Conservation (phyloP, 768 basidiomycete species). For the Phylloporus sp. region DNA sequence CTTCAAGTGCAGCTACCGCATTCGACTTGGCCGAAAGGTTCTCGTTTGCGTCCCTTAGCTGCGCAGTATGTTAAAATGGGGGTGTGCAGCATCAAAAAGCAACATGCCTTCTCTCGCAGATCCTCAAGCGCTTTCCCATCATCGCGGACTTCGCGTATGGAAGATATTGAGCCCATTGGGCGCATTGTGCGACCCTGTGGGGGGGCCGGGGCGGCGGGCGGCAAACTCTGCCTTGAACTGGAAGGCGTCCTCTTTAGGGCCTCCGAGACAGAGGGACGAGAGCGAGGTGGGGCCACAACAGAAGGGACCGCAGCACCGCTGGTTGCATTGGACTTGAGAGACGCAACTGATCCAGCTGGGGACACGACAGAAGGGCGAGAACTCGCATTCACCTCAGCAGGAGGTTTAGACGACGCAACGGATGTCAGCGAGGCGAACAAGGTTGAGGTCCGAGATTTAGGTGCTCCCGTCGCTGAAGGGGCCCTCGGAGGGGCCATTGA, state of each 20-base stretch:
- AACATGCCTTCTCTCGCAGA: constrained; percentile 54
- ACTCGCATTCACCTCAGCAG: constrained; percentile 22
- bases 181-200: constrained; percentile 41
- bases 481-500: constrained; percentile 35
- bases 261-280: constrained; percentile 68
- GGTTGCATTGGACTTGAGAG: constrained; percentile 41
- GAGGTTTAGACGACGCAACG: constrained; percentile 19
- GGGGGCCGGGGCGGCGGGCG: constrained; percentile 21
- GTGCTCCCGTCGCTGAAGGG: constrained; percentile 36
- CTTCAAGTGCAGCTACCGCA: constrained; percentile 50
- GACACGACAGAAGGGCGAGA: constrained; percentile 53
- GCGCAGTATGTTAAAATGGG: background rate
- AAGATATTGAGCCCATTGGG: constrained; percentile 61
- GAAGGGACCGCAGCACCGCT: constrained; percentile 8
- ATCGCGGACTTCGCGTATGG: constrained; percentile 66
- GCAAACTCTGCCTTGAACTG: constrained; percentile 41
- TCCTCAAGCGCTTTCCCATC: constrained; percentile 55
- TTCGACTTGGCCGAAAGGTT: constrained; percentile 51
- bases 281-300: constrained; percentile 35
- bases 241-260: constrained; percentile 50
- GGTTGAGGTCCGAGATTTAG: constrained; percentile 37
- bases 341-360: constrained; percentile 49
- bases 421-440: constrained; percentile 26
- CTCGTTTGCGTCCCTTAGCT: constrained; percentile 63
- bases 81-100: background rate